Conservation (phyloP, 345 rosid genomes). For the Pugionium cornutum region DNA sequence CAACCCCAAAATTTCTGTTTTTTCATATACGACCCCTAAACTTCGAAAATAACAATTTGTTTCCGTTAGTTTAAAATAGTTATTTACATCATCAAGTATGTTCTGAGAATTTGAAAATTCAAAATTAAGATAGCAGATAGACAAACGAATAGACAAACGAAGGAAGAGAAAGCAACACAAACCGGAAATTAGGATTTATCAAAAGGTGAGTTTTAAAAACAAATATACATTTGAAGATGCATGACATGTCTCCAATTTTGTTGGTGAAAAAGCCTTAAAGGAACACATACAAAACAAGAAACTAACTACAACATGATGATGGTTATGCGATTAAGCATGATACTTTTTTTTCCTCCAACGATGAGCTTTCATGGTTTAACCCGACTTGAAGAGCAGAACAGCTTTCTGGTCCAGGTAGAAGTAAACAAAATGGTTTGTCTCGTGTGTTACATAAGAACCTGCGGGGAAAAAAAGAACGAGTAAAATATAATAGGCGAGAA, state of each 20-base stretch:
- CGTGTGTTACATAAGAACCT: conserved; percentile 98
- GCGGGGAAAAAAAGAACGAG: conserved; percentile 23
- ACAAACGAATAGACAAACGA: neutral
- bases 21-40: neutral
- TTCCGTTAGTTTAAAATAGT: too few relatives aligned
- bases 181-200: neutral
- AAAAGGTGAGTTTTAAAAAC: conserved; percentile 18
- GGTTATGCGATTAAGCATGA: conserved; percentile 21
- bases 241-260: conserved; percentile 22
- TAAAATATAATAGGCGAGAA: neutral
- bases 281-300: conserved; percentile 18
- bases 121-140: neutral
- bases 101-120: neutral
- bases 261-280: conserved; percentile 26
- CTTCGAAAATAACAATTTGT: neutral
- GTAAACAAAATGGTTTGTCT: conserved; percentile 94
- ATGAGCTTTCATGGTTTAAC: conserved; percentile 40
- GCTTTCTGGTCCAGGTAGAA: conserved; percentile 95
- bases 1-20: neutral
- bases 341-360: neutral
- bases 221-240: conserved; percentile 38
- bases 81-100: neutral
- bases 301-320: conserved; percentile 34
- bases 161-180: neutral
- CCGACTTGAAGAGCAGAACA: conserved; percentile 92